A percentile compares a stretch with the other conserved stretches of the same genome.
These are phyloP conservation scores for Candida parachauliodes DNA, from an alignment of 805 yeast species.

Conservation along the genomic window DNA sequence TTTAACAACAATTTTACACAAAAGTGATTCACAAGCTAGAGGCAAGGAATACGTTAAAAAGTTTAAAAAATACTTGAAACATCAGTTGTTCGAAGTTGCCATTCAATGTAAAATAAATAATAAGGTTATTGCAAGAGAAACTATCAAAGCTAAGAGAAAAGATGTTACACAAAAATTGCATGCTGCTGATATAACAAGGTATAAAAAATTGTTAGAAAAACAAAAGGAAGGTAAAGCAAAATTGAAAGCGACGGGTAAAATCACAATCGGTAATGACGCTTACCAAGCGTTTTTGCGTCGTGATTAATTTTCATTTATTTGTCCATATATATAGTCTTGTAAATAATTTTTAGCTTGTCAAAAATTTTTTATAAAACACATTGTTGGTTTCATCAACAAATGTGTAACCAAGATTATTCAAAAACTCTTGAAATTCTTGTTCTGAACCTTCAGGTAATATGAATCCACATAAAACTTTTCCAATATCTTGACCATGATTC, in stretches of 20 bases:
- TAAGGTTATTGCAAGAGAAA: slow-evolving; percentile 83
- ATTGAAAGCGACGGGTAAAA: slow-evolving; percentile 75
- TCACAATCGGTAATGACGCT: slow-evolving; percentile 77
- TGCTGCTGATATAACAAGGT: slow-evolving; percentile 87
- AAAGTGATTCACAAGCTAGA: slow-evolving; percentile 63
- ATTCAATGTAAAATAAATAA: slow-evolving; percentile 85
- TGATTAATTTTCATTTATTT: slow-evolving; percentile 13
- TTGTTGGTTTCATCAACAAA: slow-evolving; percentile 82
- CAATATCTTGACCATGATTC: slow-evolving; percentile 94
- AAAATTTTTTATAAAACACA: slow-evolving; percentile 76
- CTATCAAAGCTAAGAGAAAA: slow-evolving; percentile 88
- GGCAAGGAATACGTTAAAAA: slow-evolving; percentile 82
- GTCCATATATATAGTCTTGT: slow-evolving; percentile 1
- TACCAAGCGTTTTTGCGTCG: slow-evolving; percentile 75
- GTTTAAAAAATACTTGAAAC: slow-evolving; percentile 73
- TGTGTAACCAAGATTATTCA: slow-evolving; percentile 70
- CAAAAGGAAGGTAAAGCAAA: slow-evolving; percentile 93
- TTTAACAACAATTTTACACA: slow-evolving; percentile 84
- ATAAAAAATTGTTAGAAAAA: slow-evolving; percentile 80
- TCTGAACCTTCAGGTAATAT: slow-evolving; percentile 71
- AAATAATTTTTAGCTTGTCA: slow-evolving; percentile 42
- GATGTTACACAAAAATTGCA: slow-evolving; percentile 93
- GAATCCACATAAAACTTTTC: slow-evolving; percentile 87
- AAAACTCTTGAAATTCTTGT: slow-evolving; percentile 62
- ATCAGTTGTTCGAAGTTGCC: slow-evolving; percentile 87